Percentiles rank a stretch among this genome's conserved stretches.
Evolutionary conservation across 2,329 filamentous ascomycete species (phyloP).

Genomic region (Neoarthrinium moseri): DNA sequence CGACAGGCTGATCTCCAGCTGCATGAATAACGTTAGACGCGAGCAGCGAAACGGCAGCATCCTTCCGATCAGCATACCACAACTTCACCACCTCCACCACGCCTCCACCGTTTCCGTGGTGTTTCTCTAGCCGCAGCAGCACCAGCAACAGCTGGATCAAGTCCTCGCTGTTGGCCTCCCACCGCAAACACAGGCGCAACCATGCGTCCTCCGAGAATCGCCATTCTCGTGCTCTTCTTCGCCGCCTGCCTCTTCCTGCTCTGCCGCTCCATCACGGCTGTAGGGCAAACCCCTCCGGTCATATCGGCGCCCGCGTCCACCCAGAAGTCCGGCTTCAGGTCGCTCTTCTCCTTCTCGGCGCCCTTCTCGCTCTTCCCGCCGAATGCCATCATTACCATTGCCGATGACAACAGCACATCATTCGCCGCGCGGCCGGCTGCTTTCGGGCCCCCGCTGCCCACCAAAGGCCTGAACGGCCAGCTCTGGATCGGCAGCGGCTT

Average conservation of each 20-base stretch:
- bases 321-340: constrained; percentile 46
- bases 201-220: constrained; percentile 55
- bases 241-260: constrained; percentile 54
- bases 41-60: too few relatives aligned
- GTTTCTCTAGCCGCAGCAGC: background rate
- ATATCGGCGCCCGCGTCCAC: constrained; percentile 22
- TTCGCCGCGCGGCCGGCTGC: constrained; percentile 91
- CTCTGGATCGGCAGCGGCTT: constrained; percentile 95
- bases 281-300: constrained; percentile 25
- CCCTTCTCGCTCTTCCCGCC: constrained; percentile 90
- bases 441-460: constrained; percentile 79
- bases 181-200: constrained; percentile 21
- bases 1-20: constrained; percentile 3
- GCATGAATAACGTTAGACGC: constrained; percentile 1
- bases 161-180: background rate
- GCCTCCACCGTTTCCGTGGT: background rate
- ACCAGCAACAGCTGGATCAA: background rate
- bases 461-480: constrained; percentile 78
- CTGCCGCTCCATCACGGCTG: constrained; percentile 49
- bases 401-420: constrained; percentile 96
- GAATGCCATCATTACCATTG: constrained; percentile 92
- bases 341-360: constrained; percentile 68
- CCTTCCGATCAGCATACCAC: background rate
- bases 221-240: constrained; percentile 53
- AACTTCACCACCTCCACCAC: background rate